These are phyloP conservation scores for Penicillium soppii DNA, from an alignment of 495 filamentous ascomycete genomes.

Conservation along the genomic window DNA sequence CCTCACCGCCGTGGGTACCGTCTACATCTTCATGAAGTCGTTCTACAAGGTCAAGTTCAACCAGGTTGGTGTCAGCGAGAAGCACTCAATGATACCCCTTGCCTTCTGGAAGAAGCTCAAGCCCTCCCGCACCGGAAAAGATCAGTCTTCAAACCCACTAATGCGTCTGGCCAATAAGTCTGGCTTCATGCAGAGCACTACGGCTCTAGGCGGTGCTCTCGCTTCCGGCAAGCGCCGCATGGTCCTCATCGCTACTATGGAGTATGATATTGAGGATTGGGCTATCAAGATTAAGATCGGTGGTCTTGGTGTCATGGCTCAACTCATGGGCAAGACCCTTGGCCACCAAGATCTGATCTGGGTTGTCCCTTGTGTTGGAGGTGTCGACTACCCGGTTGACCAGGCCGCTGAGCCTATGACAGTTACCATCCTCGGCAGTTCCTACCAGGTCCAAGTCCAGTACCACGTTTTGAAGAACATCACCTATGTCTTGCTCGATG, in stretches of 20 bases:
- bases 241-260: slow-evolving; percentile 69
- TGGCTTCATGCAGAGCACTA: slow-evolving; percentile 43
- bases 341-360: slow-evolving; percentile 68
- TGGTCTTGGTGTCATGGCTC: slow-evolving; percentile 68
- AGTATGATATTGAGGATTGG: slow-evolving; percentile 74
- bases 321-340: slow-evolving; percentile 69
- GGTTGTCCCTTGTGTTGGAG: slow-evolving; percentile 71
- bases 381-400: slow-evolving; percentile 64
- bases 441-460: slow-evolving; percentile 64
- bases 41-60: slow-evolving; percentile 77
- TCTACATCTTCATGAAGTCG: slow-evolving; percentile 62
- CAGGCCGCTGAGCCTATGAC: slow-evolving; percentile 60
- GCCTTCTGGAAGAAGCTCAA: slow-evolving; percentile 36
- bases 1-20: slow-evolving; percentile 45
- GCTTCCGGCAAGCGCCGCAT: slow-evolving; percentile 44
- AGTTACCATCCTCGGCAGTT: slow-evolving; percentile 60
- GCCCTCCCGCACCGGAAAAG: slow-evolving; percentile 8
- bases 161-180: slow-evolving; percentile 39
- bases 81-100: slow-evolving; percentile 39
- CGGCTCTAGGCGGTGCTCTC: slow-evolving; percentile 37
- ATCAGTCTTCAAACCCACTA: slow-evolving; percentile 27
- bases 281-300: slow-evolving; percentile 74
- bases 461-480: slow-evolving; percentile 67
- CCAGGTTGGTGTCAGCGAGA: slow-evolving; percentile 57
- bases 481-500: slow-evolving; percentile 70